Evolutionary conservation across 2,329 filamentous ascomycete species (phyloP), one percentile per base, ranked within the genome.

Genomic region (Sporothrix curviconia): DNA sequence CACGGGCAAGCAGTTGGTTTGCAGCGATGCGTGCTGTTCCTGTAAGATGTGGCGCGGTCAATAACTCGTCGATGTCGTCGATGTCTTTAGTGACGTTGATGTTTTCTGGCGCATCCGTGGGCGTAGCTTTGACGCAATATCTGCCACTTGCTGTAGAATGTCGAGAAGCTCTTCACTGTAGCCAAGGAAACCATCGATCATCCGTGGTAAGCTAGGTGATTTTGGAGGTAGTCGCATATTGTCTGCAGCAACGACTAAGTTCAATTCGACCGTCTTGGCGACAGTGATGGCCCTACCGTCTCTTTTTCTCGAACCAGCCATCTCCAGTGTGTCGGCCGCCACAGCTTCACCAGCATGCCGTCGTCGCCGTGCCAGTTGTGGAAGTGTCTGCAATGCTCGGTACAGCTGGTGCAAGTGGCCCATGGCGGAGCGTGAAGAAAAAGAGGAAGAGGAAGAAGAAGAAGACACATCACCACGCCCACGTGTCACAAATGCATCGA

Each of bases 131-230:
- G 8, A 24, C 2, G 56, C 47, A 6, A 59, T 22, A 11, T n/a
- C 19, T 25, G 59, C 56, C 3, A 61, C 50, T 19, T 61, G 49
- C 49, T 61, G 59, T 14, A 61, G 25, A 7, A 61, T 44, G 12
- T 59, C 49, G 7, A 61, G 39, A 11, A 61, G 42, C 50, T 61
- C 59, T 6, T 39, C 54, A n/a, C 53, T 56, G 54, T 43, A 56
- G 25, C 59, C 59, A 19, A 61, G 59, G 28, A 61, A 61, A 17
- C 57, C 52, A 12, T 61, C 59, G 15, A 61, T 57, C n/a, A n/a
- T n/a, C 24, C 57, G 43, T 4, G 57, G 43, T 22, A 14, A 43
- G 12, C 40, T 22, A 7, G 40, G 3, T 17, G 40, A 14, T 7
- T 11, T 43, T 2, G 40, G 40, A 43, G 17, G 17, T 17, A 14